Conservation (phyloP, 768 basidiomycete species). For the Lentinula aciculospora region DNA sequence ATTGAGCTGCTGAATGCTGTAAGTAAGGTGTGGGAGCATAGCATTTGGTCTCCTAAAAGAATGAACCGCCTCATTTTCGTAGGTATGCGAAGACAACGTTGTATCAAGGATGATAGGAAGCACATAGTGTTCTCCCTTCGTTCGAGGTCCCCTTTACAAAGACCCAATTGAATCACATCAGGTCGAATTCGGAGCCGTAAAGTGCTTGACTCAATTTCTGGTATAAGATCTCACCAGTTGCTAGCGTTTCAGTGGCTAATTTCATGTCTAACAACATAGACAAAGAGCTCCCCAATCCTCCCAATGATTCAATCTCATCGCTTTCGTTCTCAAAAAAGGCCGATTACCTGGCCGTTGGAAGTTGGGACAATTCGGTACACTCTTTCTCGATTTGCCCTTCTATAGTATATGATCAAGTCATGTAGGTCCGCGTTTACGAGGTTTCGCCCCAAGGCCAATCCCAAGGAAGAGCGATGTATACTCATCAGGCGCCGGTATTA, state of each 20-base stretch:
- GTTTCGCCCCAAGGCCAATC: constrained; percentile 52
- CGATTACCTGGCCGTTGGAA: constrained; percentile 87
- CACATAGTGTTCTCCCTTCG: too few relatives aligned
- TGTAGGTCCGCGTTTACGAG: constrained; percentile 90
- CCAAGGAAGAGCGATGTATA: constrained; percentile 86
- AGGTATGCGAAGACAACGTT: too few relatives aligned
- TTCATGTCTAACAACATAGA: constrained; percentile 46
- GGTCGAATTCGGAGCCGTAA: too few relatives aligned
- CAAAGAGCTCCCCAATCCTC: constrained; percentile 74
- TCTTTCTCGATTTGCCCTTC: constrained; percentile 9
- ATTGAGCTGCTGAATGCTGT: too few relatives aligned
- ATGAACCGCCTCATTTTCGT: too few relatives aligned
- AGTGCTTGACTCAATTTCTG: too few relatives aligned
- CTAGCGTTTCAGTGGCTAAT: neutral
- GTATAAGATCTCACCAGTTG: too few relatives aligned
- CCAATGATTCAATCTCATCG: constrained; percentile 81
- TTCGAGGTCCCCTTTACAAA: too few relatives aligned
- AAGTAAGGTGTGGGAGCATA: too few relatives aligned
- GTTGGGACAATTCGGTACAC: constrained; percentile 90
- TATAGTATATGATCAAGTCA: neutral
- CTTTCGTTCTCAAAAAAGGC: constrained; percentile 80
- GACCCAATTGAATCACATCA: too few relatives aligned
- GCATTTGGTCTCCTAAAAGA: too few relatives aligned
- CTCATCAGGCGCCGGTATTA: constrained; percentile 86
- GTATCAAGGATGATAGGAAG: too few relatives aligned